Evolutionary conservation across 2,329 filamentous ascomycete genomes (phyloP).

Genomic region (Cladosporium velox): DNA sequence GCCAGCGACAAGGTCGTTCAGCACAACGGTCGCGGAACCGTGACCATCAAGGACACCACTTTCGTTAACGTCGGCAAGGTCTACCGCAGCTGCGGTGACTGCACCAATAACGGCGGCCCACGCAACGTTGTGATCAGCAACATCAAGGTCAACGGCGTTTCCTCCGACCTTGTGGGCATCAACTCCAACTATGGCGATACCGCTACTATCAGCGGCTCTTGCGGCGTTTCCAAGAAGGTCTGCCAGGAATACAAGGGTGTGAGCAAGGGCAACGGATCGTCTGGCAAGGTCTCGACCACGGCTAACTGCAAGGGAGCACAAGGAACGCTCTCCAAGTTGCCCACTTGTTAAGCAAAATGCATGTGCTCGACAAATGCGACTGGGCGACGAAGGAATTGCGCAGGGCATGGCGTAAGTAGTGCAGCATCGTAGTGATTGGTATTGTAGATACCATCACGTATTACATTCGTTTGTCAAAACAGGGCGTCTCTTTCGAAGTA

Average conservation of each 20-base stretch:
- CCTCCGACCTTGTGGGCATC: conserved; percentile 26
- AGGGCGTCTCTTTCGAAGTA: too few relatives aligned
- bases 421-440: background rate
- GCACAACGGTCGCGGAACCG: conserved; percentile 46
- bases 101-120: conserved; percentile 22
- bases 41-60: conserved; percentile 25
- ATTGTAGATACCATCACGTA: too few relatives aligned
- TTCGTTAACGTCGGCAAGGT: conserved; percentile 17
- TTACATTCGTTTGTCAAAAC: too few relatives aligned
- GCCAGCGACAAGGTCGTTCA: conserved; percentile 46
- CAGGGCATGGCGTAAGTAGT: background rate
- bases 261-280: conserved; percentile 22
- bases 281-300: conserved; percentile 19
- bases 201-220: conserved; percentile 25
- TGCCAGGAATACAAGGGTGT: conserved; percentile 26
- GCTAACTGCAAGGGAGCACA: conserved; percentile 23
- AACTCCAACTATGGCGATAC: conserved; percentile 27
- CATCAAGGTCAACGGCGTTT: conserved; percentile 25
- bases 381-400: background rate
- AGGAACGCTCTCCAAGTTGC: conserved; percentile 22
- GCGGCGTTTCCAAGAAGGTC: conserved; percentile 24
- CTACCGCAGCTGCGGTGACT: conserved; percentile 19
- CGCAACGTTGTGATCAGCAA: conserved; percentile 25
- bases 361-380: background rate
- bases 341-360: conserved; percentile 17